Evolutionary conservation across 2,329 filamentous ascomycete genomes (phyloP).

Genomic region (Monosporascus cannonballus): DNA sequence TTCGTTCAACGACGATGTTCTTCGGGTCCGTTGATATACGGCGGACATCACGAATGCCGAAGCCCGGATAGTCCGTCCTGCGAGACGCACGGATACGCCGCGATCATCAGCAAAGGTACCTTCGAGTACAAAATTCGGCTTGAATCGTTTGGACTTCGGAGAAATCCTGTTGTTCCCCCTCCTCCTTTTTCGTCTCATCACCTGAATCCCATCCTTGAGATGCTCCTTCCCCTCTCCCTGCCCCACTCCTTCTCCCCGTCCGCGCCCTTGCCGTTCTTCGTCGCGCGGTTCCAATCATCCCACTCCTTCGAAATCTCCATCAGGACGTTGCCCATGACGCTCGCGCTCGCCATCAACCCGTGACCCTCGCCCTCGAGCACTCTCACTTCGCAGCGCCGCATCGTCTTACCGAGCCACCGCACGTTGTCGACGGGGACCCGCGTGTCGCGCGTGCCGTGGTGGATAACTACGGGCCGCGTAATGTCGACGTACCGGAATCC

Average conservation of each 20-base stretch:
- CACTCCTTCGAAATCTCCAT: conserved; percentile 93
- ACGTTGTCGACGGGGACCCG: conserved; percentile 94
- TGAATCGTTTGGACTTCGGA: too few species aligned
- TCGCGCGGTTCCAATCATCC: conserved; percentile 74
- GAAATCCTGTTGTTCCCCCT: neutral
- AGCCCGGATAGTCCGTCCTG: too few species aligned
- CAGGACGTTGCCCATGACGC: conserved; percentile 89
- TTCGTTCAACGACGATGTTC: too few species aligned
- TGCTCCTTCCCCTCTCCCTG: conserved; percentile 21
- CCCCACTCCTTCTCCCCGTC: conserved; percentile 10
- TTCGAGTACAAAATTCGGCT: too few species aligned
- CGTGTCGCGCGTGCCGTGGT: conserved; percentile 86
- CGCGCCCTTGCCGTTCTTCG: conserved; percentile 28
- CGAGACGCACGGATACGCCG: too few species aligned
- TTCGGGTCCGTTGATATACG: too few species aligned
- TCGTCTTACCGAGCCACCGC: conserved; percentile 87
- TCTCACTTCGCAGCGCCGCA: conserved; percentile 87
- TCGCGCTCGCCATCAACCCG: conserved; percentile 89
- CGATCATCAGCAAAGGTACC: too few species aligned
- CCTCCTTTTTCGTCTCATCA: neutral
- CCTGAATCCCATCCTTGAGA: neutral
- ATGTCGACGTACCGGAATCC: conserved; percentile 98
- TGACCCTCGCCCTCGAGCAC: conserved; percentile 90
- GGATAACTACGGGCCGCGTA: conserved; percentile 82
- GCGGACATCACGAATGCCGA: too few species aligned